phyloP scores from a whole-genome alignment of 768 basidiomycete species.

The Xerocomus brunneocitrinus region DNA sequence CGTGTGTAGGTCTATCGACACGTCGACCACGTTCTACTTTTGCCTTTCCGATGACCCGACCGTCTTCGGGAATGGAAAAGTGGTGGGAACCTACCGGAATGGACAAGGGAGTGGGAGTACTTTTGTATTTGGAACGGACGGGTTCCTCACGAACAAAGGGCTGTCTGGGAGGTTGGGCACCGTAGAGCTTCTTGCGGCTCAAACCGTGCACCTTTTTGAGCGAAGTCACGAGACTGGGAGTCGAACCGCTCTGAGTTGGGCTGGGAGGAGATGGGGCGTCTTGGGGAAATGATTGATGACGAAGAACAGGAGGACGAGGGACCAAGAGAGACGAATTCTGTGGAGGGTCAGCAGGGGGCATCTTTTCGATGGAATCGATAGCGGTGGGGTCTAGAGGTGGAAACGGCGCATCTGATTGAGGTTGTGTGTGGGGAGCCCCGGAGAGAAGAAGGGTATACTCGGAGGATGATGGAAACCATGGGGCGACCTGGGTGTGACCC shows the following conservation, averaged over 20 bases:
- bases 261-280: constrained; percentile 23
- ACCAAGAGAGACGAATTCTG: constrained; percentile 2
- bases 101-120: constrained; percentile 29
- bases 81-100: constrained; percentile 23
- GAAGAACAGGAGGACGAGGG: constrained; percentile 20
- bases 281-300: constrained; percentile 29
- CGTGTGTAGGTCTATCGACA: constrained; percentile 13
- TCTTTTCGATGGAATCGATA: constrained; percentile 1
- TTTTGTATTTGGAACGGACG: constrained; percentile 33
- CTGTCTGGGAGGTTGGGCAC: constrained; percentile 42
- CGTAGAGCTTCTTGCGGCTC: constrained; percentile 66
- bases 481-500: constrained; percentile 19
- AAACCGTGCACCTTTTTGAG: constrained; percentile 66
- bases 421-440: constrained; percentile 18
- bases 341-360: constrained; percentile 5
- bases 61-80: constrained; percentile 17
- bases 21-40: constrained; percentile 25
- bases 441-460: constrained; percentile 42
- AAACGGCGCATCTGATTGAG: background rate
- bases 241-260: constrained; percentile 22
- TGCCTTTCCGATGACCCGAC: constrained; percentile 14
- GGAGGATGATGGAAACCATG: constrained; percentile 41
- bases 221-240: constrained; percentile 54
- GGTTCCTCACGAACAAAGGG: constrained; percentile 56
- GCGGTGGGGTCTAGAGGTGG: constrained; percentile 11